Evolutionary conservation across 805 yeast species (phyloP).

Genomic region (Wickerhamomyces mucosus): DNA sequence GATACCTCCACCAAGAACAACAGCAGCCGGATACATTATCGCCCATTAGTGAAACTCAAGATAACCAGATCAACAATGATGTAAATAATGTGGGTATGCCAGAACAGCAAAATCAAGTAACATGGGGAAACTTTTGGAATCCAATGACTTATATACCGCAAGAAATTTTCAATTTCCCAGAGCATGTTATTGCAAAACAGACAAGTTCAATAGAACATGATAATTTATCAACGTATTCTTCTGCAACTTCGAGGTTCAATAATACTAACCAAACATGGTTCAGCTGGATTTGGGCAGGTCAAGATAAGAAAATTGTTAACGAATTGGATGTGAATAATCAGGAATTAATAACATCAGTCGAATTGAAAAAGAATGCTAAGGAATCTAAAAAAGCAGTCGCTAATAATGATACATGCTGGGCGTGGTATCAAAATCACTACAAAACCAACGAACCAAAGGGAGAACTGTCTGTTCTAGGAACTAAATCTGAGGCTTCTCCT

Average conservation of each 20-base stretch:
- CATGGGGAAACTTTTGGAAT: conserved; percentile 6
- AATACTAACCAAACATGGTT: conserved; percentile 7
- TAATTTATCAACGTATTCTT: conserved; percentile 3
- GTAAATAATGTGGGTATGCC: no score
- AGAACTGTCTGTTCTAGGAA: conserved; percentile 14
- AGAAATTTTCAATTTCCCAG: conserved; percentile 1
- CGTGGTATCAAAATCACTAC: conserved; percentile 15
- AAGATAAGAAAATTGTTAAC: background rate
- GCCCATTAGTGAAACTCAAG: no score
- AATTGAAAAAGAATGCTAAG: conserved; percentile 11
- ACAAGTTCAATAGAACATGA: conserved; percentile 1
- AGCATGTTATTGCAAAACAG: background rate
- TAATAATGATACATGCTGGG: conserved; percentile 15
- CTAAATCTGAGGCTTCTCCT: conserved; percentile 15
- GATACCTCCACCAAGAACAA: conserved; percentile 1
- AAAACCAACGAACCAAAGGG: conserved; percentile 6
- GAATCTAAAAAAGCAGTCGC: conserved; percentile 13
- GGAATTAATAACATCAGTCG: conserved; percentile 8
- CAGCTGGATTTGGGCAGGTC: conserved; percentile 10
- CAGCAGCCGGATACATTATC: no score
- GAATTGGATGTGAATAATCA: conserved; percentile 7
- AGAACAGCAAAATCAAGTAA: no score
- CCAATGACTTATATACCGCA: conserved; percentile 6
- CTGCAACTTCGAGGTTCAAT: conserved; percentile 1
- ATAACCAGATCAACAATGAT: no score